Percentiles rank a stretch among this genome's conserved stretches.
These are phyloP conservation scores for Astrocystis sublimbata DNA, from an alignment of 495 filamentous ascomycete species.

Conservation along the genomic window DNA sequence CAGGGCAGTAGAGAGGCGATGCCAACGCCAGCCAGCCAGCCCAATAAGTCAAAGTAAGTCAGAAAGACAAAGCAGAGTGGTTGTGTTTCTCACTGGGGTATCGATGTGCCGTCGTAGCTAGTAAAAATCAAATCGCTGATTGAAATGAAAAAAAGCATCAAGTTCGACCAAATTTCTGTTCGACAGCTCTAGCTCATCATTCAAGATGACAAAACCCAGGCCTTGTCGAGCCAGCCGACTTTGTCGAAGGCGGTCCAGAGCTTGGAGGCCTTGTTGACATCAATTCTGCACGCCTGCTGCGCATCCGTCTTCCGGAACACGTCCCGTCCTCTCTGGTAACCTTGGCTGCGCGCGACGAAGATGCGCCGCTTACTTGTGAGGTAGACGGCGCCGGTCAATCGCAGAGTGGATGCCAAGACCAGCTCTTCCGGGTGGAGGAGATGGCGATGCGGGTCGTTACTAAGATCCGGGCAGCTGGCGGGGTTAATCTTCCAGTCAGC, in stretches of 20 bases:
- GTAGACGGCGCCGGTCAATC: conserved; percentile 87
- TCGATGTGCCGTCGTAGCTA: conserved; percentile 15
- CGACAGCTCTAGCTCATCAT: too few species aligned
- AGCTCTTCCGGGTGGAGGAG: conserved; percentile 81
- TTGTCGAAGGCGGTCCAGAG: conserved; percentile 90
- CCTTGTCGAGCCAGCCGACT: conserved; percentile 79
- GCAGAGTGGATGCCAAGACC: conserved; percentile 73
- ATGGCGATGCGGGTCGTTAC: conserved; percentile 72
- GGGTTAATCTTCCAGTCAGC: conserved; percentile 85
- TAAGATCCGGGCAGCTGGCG: conserved; percentile 77
- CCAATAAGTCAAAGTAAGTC: neutral
- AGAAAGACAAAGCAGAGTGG: neutral
- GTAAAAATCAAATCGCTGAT: conserved; percentile 6
- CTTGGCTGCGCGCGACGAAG: conserved; percentile 73
- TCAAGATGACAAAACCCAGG: conserved; percentile 59
- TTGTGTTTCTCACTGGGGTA: conserved; percentile 18
- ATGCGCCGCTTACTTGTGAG: conserved; percentile 94
- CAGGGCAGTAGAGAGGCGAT: too few species aligned
- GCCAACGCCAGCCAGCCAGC: too few species aligned
- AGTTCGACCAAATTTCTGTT: too few species aligned
- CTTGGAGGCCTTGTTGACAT: conserved; percentile 98
- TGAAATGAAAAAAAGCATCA: too few species aligned
- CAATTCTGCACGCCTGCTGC: conserved; percentile 95
- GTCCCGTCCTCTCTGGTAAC: conserved; percentile 72
- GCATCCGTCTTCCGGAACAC: conserved; percentile 97